phyloP scores from a whole-genome alignment of 1,284 basidiomycete species.

The Trametes polyzona region DNA sequence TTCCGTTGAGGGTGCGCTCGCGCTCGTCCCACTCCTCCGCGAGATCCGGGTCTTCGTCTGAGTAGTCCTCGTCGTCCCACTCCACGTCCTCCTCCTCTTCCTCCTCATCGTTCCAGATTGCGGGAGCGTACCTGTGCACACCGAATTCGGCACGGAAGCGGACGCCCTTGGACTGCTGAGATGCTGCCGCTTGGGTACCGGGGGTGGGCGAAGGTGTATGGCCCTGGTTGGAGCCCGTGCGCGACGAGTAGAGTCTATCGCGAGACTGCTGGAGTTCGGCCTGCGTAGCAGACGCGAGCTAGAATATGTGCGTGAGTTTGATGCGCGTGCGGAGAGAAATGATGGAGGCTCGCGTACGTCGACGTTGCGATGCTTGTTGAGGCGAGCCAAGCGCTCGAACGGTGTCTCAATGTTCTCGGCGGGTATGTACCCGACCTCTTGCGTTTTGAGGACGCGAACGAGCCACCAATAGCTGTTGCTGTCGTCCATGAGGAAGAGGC shows the following conservation, averaged over 20 bases:
- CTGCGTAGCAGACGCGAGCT: slow-evolving; percentile 79
- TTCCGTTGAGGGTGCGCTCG: slow-evolving; percentile 21
- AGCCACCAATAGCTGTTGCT: slow-evolving; percentile 99
- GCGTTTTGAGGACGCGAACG: slow-evolving; percentile 93
- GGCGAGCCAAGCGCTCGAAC: slow-evolving; percentile 90
- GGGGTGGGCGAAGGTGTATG: slow-evolving; percentile 51
- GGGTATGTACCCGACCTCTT: slow-evolving; percentile 99
- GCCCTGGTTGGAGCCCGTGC: slow-evolving; percentile 45
- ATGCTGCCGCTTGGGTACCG: slow-evolving; percentile 30
- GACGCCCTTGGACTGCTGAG: slow-evolving; percentile 45
- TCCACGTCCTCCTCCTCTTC: slow-evolving; percentile 76
- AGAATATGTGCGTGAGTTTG: neutral
- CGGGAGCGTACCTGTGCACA: slow-evolving; percentile 76
- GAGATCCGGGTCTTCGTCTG: slow-evolving; percentile 67
- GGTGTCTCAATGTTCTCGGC: slow-evolving; percentile 99
- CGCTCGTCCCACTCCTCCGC: slow-evolving; percentile 52
- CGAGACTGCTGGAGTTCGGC: slow-evolving; percentile 57
- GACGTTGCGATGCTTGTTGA: slow-evolving; percentile 98
- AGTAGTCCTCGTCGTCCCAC: slow-evolving; percentile 76
- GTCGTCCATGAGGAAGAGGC: slow-evolving; percentile 92
- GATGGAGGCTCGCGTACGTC: slow-evolving; percentile 63
- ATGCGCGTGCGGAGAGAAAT: neutral
- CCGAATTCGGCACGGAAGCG: slow-evolving; percentile 61
- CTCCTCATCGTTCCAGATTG: slow-evolving; percentile 82
- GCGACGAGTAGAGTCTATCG: slow-evolving; percentile 56